Evolutionary conservation across 345 rosid genomes (phyloP).

Genomic region (Noccaea caerulescens): DNA sequence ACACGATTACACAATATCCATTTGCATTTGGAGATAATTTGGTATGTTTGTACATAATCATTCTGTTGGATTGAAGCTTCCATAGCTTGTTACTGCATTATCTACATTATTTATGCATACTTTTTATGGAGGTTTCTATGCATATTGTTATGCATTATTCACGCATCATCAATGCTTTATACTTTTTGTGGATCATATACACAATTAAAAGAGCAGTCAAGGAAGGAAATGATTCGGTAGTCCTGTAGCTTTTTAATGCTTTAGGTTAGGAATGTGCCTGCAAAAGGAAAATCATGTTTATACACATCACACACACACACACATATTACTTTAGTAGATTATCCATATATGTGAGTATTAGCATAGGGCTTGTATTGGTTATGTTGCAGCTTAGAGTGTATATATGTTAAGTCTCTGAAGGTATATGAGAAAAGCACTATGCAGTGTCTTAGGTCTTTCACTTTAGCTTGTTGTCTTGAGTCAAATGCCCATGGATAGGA

Average conservation of each 20-base stretch:
- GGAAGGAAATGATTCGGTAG: neutral
- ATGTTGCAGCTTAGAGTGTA: neutral
- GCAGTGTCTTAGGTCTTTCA: slow-evolving; percentile 6
- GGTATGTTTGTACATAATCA: neutral
- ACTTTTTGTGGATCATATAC: neutral
- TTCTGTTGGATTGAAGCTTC: slow-evolving; percentile 4
- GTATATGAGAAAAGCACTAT: slow-evolving; percentile 3
- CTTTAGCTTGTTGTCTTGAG: slow-evolving; percentile 8
- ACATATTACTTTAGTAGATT: slow-evolving; percentile 11
- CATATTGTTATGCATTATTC: neutral
- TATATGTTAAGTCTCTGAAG: slow-evolving; percentile 10
- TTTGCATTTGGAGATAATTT: slow-evolving; percentile 20
- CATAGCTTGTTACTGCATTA: neutral
- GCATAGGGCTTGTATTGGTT: neutral
- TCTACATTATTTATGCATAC: neutral
- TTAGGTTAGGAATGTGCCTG: slow-evolving; percentile 12
- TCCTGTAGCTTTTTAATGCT: neutral
- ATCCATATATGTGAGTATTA: neutral
- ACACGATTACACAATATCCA: neutral
- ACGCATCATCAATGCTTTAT: neutral
- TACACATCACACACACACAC: slow-evolving; percentile 6
- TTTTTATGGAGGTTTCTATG: neutral
- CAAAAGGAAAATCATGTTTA: neutral
- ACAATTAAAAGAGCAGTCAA: neutral
- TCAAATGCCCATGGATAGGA: slow-evolving; percentile 9